Base-by-base conservation (phyloP, 805 yeast genomes). In the Candida cerambycidarum region DNA sequence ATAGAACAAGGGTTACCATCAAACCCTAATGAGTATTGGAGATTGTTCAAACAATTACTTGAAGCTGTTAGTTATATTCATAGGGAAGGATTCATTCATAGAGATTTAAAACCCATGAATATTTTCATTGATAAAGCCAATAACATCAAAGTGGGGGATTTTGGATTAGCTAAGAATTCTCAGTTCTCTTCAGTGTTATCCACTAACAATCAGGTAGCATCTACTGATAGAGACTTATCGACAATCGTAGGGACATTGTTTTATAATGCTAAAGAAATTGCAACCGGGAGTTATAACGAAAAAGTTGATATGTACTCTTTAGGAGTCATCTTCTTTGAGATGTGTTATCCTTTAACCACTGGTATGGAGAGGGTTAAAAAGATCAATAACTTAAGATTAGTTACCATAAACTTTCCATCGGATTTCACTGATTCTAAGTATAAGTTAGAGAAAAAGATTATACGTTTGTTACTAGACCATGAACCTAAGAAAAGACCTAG, bases 301-400 rank as follows among this genome's bases (percentile, higher is more conserved):
- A 93, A 93, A 53, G 95, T 93, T 29, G 99, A 93, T 60, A 83
- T 93, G 85, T 93, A 89, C 59, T 89, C 99, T 0, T 65, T 93
- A 31, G 99, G 99, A 3, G 80, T 93, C 27, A 93, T 93, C 1
- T 89, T 93, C 57, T 93, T 93, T 60, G 99, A 93, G 59, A 93
- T 93, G 99, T 78, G 89, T 21, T 89, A 82, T 58, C 73, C 83
- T 1, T 73, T 92, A 54, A 72, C 74, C n/a, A 93, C 99, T 0
- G 90, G 89, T 1, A 93, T 93, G 97, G 99, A 93, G 59, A 74
- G 99, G 40, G 89, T 85, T 9, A 73, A 75, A 36, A 86, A 81
- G 6, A 64, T 93, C n/a, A 76, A 80, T 46, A 70, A 76, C 17
- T 62, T 92, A 41, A 70, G 99, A 42, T 59, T 71, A 1, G 61